Evolutionary conservation across 768 basidiomycete species (phyloP).

Genomic region (Basidioascus undulatus): DNA sequence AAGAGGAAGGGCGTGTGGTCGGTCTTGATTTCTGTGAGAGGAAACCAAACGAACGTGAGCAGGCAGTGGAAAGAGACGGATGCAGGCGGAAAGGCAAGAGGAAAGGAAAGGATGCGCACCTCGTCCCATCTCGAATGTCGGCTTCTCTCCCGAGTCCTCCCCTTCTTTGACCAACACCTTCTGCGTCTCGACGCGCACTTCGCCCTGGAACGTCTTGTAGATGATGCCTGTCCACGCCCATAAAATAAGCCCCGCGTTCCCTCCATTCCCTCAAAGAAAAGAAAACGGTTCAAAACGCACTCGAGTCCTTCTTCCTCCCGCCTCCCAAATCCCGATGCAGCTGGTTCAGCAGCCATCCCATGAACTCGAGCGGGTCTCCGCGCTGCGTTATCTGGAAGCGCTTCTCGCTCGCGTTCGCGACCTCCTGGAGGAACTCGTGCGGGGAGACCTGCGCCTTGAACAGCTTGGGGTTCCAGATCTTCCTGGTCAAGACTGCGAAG

Average conservation of each 20-base stretch:
- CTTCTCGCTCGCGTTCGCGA: constrained; percentile 62
- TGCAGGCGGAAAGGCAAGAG: not conserved
- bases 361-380: constrained; percentile 88
- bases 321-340: constrained; percentile 84
- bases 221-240: constrained; percentile 39
- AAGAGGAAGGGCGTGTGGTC: constrained; percentile 77
- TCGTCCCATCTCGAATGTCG: constrained; percentile 81
- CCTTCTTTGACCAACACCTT: constrained; percentile 68
- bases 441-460: constrained; percentile 98
- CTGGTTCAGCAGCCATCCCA: constrained; percentile 83
- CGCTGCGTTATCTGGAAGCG: constrained; percentile 83
- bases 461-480: constrained; percentile 82
- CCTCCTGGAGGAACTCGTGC: constrained; percentile 97
- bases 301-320: constrained; percentile 73
- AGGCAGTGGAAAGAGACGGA: not conserved
- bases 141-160: constrained; percentile 47
- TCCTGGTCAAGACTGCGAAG: constrained; percentile 65
- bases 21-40: constrained; percentile 50
- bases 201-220: constrained; percentile 82
- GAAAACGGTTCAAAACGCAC: constrained; percentile 26
- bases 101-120: constrained; percentile 26
- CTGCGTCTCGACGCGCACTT: constrained; percentile 76
- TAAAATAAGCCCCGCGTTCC: not conserved
- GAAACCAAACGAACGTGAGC: no score
- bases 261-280: constrained; percentile 4